Conservation (phyloP, 768 basidiomycete genomes). For the Phlebiopsis gigantea region DNA sequence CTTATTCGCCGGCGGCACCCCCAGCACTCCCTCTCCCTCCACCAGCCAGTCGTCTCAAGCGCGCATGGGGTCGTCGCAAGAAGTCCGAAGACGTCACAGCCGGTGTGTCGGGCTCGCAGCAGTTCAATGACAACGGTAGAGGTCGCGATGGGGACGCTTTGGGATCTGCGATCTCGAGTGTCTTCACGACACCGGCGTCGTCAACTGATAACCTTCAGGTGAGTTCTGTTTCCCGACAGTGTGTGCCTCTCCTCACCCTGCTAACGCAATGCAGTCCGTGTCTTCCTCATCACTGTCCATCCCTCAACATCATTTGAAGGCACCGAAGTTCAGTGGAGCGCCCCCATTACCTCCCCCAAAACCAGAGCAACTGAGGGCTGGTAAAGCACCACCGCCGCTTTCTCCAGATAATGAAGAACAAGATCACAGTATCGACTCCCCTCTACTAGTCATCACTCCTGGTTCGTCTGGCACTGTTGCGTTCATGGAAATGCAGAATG, state of each 20-base stretch:
- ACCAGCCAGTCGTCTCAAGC: slow-evolving; percentile 41
- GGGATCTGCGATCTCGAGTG: neutral
- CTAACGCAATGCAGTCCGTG: neutral
- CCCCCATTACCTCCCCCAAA: slow-evolving; percentile 37
- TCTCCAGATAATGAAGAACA: neutral
- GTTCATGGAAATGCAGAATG: slow-evolving; percentile 36
- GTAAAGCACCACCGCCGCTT: slow-evolving; percentile 4
- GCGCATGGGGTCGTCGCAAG: slow-evolving; percentile 54
- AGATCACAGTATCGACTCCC: slow-evolving; percentile 34
- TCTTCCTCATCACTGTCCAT: neutral
- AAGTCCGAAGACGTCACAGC: slow-evolving; percentile 44
- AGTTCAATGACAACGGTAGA: neutral
- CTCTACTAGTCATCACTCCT: slow-evolving; percentile 52
- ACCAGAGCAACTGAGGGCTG: slow-evolving; percentile 22
- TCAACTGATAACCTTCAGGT: slow-evolving; percentile 9
- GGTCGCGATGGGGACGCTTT: neutral
- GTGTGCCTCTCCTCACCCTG: neutral
- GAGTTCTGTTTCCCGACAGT: neutral
- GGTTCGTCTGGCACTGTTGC: slow-evolving; percentile 54
- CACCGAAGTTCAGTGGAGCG: slow-evolving; percentile 8
- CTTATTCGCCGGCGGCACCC: slow-evolving; percentile 20
- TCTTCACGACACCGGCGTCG: slow-evolving; percentile 1
- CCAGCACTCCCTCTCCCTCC: slow-evolving; percentile 15
- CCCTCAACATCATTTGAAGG: neutral
- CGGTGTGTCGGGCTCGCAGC: slow-evolving; percentile 17